A percentile compares a stretch with the other conserved stretches of the same genome.
These are phyloP conservation scores for Saksenaea oblongispora DNA, from an alignment of 371 early-diverging fungal genomes.

Conservation along the genomic window DNA sequence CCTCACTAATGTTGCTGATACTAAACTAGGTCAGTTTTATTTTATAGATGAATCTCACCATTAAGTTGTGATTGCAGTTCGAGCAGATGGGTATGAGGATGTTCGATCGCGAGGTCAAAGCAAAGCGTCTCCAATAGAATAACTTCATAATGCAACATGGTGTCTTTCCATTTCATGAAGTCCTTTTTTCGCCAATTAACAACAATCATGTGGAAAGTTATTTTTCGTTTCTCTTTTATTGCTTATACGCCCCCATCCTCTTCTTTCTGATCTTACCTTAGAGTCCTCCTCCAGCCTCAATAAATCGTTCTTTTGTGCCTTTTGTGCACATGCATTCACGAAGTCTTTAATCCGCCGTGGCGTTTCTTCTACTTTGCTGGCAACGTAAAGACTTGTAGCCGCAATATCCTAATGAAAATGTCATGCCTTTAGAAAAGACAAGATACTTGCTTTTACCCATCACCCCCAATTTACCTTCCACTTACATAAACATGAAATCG, in stretches of 20 bases:
- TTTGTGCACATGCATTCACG: slow-evolving; percentile 56
- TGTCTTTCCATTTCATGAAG: slow-evolving; percentile 71
- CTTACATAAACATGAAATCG: slow-evolving; percentile 68
- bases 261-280: slow-evolving; percentile 25
- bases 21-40: slow-evolving; percentile 26
- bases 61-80: slow-evolving; percentile 36
- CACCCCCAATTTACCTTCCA: background rate
- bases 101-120: slow-evolving; percentile 76
- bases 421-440: background rate
- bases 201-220: slow-evolving; percentile 5
- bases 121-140: slow-evolving; percentile 71
- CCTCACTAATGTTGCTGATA: slow-evolving; percentile 44
- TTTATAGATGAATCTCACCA: slow-evolving; percentile 20
- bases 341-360: slow-evolving; percentile 66
- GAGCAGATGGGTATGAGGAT: slow-evolving; percentile 67
- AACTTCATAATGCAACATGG: slow-evolving; percentile 68
- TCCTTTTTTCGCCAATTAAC: slow-evolving; percentile 36
- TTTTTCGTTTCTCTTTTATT: background rate
- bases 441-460: background rate
- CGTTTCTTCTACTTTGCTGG: slow-evolving; percentile 82
- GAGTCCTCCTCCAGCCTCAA: slow-evolving; percentile 44
- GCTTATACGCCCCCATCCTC: slow-evolving; percentile 15
- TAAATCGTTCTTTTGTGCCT: slow-evolving; percentile 61
- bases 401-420: slow-evolving; percentile 67
- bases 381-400: slow-evolving; percentile 73